Conservation (phyloP, 2,329 filamentous ascomycete genomes). For the Monilinia fructigena region DNA sequence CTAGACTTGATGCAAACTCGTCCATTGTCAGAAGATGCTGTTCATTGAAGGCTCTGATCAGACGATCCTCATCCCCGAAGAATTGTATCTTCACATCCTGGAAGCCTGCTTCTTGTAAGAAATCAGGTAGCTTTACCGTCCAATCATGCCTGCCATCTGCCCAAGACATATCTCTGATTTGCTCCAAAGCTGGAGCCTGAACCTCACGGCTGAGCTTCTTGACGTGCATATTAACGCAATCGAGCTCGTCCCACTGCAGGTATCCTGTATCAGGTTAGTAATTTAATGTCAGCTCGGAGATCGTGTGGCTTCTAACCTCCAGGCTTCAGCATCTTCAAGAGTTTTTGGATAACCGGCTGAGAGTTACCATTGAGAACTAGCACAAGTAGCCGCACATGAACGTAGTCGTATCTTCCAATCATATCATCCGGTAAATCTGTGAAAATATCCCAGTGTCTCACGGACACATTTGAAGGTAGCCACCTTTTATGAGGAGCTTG, state of each 20-base stretch:
- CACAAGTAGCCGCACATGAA: conserved; percentile 2
- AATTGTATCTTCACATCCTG: neutral
- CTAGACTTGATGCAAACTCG: conserved; percentile 4
- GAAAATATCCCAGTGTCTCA: conserved; percentile 7
- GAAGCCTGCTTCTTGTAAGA: neutral
- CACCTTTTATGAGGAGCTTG: conserved; percentile 1
- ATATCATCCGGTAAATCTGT: neutral
- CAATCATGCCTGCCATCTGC: conserved; percentile 10
- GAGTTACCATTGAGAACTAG: neutral
- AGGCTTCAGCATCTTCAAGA: conserved; percentile 16
- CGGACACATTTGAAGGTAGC: neutral
- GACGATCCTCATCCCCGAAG: conserved; percentile 7
- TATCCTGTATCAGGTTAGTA: conserved; percentile 11
- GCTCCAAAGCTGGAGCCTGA: neutral
- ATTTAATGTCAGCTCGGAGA: too few relatives aligned
- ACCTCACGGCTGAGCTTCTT: neutral
- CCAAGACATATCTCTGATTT: conserved; percentile 2
- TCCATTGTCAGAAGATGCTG: conserved; percentile 14
- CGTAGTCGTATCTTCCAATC: neutral
- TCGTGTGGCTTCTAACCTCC: neutral
- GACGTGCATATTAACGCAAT: conserved; percentile 11
- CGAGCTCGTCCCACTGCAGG: conserved; percentile 15
- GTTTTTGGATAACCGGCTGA: neutral
- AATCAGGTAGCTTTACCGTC: neutral
- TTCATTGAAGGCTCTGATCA: conserved; percentile 7